These are phyloP conservation scores for Tylopilus orsonianus DNA, from an alignment of 1,284 basidiomycete genomes.

Conservation along the genomic window DNA sequence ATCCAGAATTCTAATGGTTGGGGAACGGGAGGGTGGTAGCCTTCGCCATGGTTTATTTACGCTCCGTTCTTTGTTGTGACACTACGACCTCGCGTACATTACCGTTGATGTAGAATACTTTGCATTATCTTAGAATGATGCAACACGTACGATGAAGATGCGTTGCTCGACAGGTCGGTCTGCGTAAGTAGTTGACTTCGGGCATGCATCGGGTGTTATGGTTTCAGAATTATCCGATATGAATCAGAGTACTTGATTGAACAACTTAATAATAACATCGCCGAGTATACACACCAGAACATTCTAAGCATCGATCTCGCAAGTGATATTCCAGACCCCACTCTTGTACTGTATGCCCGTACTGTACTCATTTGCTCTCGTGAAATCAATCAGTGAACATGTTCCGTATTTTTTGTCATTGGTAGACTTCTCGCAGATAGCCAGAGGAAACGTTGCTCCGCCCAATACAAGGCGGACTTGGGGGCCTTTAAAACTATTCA, in stretches of 20 bases:
- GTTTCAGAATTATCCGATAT: no score
- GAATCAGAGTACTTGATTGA: no score
- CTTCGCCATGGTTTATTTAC: constrained; percentile 12
- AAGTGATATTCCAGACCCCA: constrained; percentile 39
- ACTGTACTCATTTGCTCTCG: constrained; percentile 32
- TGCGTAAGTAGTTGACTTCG: neutral
- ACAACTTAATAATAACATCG: no score
- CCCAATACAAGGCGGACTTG: constrained; percentile 47
- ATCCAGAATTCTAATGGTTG: constrained; percentile 47
- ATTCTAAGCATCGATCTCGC: constrained; percentile 25
- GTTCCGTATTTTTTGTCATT: constrained; percentile 37
- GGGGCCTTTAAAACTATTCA: constrained; percentile 33
- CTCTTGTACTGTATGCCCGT: constrained; percentile 35
- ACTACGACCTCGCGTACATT: constrained; percentile 20
- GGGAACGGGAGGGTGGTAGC: constrained; percentile 37
- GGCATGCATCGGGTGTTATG: no score
- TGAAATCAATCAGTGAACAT: constrained; percentile 42
- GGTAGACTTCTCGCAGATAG: constrained; percentile 30
- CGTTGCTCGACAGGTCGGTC: no score
- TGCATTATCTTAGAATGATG: constrained; percentile 26
- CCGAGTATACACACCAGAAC: neutral
- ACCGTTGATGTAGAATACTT: constrained; percentile 28
- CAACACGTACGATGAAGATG: no score
- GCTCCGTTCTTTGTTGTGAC: constrained; percentile 13
- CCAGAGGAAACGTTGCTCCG: constrained; percentile 41